Evolutionary conservation across 1,284 basidiomycete species (phyloP).

Genomic region (Fomitopsis betulina): DNA sequence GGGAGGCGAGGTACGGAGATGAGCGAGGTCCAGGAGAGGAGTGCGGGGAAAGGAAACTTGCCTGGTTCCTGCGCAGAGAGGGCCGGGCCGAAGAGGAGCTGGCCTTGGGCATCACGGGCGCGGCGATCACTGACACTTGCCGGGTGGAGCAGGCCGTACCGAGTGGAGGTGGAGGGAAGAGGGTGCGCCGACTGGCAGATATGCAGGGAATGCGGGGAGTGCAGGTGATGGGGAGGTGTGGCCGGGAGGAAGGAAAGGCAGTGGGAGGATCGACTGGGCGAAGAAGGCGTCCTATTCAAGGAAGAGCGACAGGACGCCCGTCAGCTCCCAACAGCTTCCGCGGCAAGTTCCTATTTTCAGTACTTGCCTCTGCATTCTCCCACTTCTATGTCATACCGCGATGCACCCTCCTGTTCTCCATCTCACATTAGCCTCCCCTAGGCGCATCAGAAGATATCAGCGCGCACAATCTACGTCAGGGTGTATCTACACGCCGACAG

Average conservation of each 20-base stretch:
- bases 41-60: constrained; percentile 22
- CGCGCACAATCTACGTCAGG: not conserved
- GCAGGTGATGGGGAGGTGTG: not conserved
- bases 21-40: constrained; percentile 1
- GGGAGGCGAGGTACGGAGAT: constrained; percentile 6
- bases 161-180: not conserved
- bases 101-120: constrained; percentile 59
- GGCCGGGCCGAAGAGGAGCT: constrained; percentile 40
- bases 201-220: not conserved
- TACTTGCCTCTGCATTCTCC: not conserved
- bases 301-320: not conserved
- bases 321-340: not conserved
- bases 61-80: constrained; percentile 77
- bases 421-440: not conserved
- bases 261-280: not conserved
- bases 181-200: not conserved
- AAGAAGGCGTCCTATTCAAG: not conserved
- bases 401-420: not conserved
- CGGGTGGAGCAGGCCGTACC: not conserved
- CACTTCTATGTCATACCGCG: not conserved
- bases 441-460: not conserved
- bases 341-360: not conserved
- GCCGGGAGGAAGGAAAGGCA: not conserved
- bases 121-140: constrained; percentile 1
- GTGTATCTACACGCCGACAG: no score